Evolutionary conservation across 2,329 filamentous ascomycete species (phyloP), one percentile per base, ranked within the genome.

Genomic region (Cladophialophora yegresii): DNA sequence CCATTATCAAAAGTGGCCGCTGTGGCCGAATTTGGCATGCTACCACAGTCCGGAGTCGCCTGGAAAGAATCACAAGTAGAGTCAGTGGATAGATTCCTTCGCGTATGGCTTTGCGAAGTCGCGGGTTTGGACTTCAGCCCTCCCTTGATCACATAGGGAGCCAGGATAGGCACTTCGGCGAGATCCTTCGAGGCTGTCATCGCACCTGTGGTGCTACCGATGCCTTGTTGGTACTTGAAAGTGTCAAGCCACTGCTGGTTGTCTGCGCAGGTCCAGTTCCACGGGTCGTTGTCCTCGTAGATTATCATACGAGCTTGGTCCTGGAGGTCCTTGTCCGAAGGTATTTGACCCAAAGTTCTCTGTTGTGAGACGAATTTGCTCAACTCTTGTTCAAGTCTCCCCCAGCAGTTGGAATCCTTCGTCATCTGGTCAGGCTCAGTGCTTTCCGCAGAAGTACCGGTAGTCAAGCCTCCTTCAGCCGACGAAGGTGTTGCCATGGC

Each of bases 171-270:
- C 22, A 80, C 64, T 65, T 78, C 76, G 12, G 73, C 70, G 16
- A 66, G 61, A 4, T 28, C 43, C 22, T 61, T 49, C n/a, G 57
- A 47, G n/a, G 63, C 54, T 4, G 54, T 45, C 64, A 64, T 64
- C 40, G 62, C 58, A 7, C 67, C 65, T 6, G 68, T 65, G 20
- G 61, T n/a, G 3, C 28, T 36, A 23, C 74, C 72, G 20, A 81
- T 68, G 3, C 79, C 79, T 45, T 75, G 72, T 64, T 80, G 77
- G 9, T 76, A 77, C 68, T 81, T 81, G 58, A 81, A 69, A 28
- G 79, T 71, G 61, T 75, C 75, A 10, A 81, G 72, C 79, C 79
- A 81, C 9, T 76, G 71, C n/a, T 76, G 72, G 56, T 80, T 80
- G 67, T 81, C 79, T 7, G 79, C 79, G 61, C 78, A 78, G 3